phyloP scores from a whole-genome alignment of 2,329 filamentous ascomycete genomes.

The Corinectria fuckeliana region DNA sequence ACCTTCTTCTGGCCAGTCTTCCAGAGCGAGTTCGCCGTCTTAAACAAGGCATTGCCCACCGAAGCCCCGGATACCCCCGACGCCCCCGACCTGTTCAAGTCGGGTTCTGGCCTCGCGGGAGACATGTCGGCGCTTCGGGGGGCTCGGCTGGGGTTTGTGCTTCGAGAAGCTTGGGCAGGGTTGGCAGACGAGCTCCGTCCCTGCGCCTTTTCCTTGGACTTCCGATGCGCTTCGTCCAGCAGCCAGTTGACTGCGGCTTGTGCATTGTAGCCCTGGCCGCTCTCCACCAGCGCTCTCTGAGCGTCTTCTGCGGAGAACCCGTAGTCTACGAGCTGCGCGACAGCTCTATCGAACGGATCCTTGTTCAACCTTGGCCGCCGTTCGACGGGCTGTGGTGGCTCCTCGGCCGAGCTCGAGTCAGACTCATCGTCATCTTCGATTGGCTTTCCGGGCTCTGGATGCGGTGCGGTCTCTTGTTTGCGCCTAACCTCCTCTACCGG shows the following conservation, averaged over 20 bases:
- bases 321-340: conserved; percentile 93
- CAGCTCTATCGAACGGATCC: conserved; percentile 71
- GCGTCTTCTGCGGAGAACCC: conserved; percentile 89
- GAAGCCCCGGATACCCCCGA: conserved; percentile 79
- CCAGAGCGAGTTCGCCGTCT: conserved; percentile 94
- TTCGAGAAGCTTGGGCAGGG: conserved; percentile 18
- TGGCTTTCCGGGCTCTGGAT: conserved; percentile 60
- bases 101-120: conserved; percentile 65
- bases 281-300: conserved; percentile 79
- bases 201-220: conserved; percentile 75
- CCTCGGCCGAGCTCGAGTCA: conserved; percentile 55
- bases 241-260: conserved; percentile 90
- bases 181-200: conserved; percentile 54
- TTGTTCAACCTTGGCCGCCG: conserved; percentile 37
- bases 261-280: conserved; percentile 78
- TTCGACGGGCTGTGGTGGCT: conserved; percentile 38
- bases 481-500: conserved; percentile 69
- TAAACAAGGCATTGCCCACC: conserved; percentile 83
- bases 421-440: conserved; percentile 57
- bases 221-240: conserved; percentile 86
- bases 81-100: conserved; percentile 80
- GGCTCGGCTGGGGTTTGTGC: conserved; percentile 33
- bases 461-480: conserved; percentile 49
- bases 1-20: conserved; percentile 93
- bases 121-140: conserved; percentile 58